phyloP scores from a whole-genome alignment of 1,284 basidiomycete genomes.

The Trametes polyzona region DNA sequence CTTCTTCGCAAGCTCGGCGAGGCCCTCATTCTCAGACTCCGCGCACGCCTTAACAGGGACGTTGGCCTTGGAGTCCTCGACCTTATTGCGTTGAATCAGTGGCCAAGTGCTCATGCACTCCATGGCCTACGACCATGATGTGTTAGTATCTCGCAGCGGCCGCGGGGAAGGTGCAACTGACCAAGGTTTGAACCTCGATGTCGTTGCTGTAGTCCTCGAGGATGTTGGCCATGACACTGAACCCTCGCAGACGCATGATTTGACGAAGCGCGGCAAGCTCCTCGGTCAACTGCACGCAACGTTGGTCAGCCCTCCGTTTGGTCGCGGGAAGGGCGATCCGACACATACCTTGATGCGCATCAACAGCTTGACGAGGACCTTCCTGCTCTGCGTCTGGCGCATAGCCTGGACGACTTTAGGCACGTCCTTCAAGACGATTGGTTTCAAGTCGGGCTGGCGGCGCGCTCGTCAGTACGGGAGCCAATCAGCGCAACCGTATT shows the following conservation, averaged over 20 bases:
- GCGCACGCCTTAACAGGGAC: slow-evolving; percentile 62
- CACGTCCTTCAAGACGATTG: slow-evolving; percentile 80
- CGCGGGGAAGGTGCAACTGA: slow-evolving; percentile 36
- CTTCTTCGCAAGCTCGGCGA: slow-evolving; percentile 62
- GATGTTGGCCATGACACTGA: slow-evolving; percentile 90
- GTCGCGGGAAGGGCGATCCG: too few species aligned
- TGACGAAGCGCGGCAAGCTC: slow-evolving; percentile 82
- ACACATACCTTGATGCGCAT: slow-evolving; percentile 87
- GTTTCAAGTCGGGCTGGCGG: slow-evolving; percentile 68
- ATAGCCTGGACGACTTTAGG: slow-evolving; percentile 93
- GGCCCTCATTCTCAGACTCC: slow-evolving; percentile 57
- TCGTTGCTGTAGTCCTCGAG: slow-evolving; percentile 82
- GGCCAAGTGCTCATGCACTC: slow-evolving; percentile 84
- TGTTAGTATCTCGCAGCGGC: background rate
- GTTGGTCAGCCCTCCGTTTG: too few species aligned
- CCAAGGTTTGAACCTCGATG: slow-evolving; percentile 70
- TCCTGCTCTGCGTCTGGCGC: slow-evolving; percentile 85
- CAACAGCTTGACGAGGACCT: slow-evolving; percentile 84
- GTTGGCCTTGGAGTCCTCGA: slow-evolving; percentile 86
- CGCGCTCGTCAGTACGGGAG: background rate
- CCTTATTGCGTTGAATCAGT: slow-evolving; percentile 88
- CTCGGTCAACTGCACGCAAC: slow-evolving; percentile 79
- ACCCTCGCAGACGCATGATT: slow-evolving; percentile 92
- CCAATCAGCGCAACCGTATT: background rate
- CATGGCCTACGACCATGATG: slow-evolving; percentile 56